phyloP scores from a whole-genome alignment of 75 land plant genomes.

The Cunninghamia lanceolata region DNA sequence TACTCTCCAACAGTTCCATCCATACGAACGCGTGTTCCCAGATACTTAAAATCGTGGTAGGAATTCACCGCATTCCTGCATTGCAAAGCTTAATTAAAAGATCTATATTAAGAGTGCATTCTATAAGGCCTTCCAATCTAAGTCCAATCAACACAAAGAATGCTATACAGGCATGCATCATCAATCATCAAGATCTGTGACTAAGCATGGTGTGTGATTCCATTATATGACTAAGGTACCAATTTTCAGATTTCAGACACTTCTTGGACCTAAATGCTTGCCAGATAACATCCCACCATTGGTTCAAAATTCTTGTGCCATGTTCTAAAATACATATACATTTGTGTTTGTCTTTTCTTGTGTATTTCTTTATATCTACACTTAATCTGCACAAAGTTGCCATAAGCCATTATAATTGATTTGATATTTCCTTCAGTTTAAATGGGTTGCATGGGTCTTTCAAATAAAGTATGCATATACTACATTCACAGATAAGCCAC shows the following conservation, averaged over 20 bases:
- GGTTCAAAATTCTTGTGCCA: background rate
- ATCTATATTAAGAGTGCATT: background rate
- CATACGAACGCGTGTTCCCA: conserved; percentile 39
- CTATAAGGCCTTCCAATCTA: background rate
- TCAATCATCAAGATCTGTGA: background rate
- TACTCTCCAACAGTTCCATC: conserved; percentile 59
- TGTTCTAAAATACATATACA: background rate
- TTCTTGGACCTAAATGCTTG: background rate
- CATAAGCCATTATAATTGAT: background rate
- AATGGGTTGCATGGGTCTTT: background rate
- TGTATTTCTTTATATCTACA: background rate
- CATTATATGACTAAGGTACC: background rate
- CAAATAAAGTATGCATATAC: background rate
- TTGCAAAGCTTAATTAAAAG: background rate
- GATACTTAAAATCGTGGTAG: conserved; percentile 36
- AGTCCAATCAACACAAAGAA: background rate
- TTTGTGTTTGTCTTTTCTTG: background rate
- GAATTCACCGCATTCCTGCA: conserved; percentile 27
- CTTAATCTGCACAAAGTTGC: background rate
- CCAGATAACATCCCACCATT: background rate
- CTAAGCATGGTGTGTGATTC: background rate
- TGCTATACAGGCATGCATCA: background rate
- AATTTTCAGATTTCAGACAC: background rate
- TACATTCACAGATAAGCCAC: background rate
- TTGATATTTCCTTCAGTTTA: background rate